Conservation (phyloP, 345 rosid species). For the Moringa oleifera region DNA sequence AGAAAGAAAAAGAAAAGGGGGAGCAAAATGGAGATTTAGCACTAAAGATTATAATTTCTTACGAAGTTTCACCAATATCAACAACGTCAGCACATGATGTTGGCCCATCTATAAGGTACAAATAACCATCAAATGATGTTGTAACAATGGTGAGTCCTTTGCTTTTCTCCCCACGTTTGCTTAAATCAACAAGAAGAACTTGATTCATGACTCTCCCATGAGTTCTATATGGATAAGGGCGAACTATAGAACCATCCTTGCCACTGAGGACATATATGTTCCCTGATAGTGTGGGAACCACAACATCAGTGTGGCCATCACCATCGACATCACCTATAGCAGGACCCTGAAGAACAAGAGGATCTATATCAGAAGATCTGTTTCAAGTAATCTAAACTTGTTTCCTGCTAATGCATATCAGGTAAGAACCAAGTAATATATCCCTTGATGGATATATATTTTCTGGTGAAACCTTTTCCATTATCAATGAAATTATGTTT, state of each 20-base stretch:
- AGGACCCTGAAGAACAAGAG: slow-evolving; percentile 59
- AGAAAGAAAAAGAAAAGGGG: slow-evolving; percentile 4
- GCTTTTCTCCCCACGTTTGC: slow-evolving; percentile 67
- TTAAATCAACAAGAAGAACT: slow-evolving; percentile 89
- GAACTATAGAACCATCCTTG: slow-evolving; percentile 82
- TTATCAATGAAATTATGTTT: no score
- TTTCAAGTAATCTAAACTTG: neutral
- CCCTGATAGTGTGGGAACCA: slow-evolving; percentile 89
- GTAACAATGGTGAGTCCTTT: slow-evolving; percentile 90
- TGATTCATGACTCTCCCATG: slow-evolving; percentile 99
- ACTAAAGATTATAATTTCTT: slow-evolving; percentile 30
- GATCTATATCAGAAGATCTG: slow-evolving; percentile 8
- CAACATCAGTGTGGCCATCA: slow-evolving; percentile 92
- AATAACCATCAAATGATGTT: slow-evolving; percentile 93
- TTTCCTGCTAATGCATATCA: neutral
- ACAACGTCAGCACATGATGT: slow-evolving; percentile 96
- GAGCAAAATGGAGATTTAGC: slow-evolving; percentile 4
- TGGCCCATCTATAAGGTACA: slow-evolving; percentile 96
- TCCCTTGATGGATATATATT: no score
- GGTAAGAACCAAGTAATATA: neutral
- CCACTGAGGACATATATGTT: slow-evolving; percentile 90
- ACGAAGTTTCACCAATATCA: slow-evolving; percentile 99
- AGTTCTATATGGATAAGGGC: slow-evolving; percentile 94
- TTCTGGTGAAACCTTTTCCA: no score
- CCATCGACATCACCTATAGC: slow-evolving; percentile 95